These are phyloP conservation scores for Cercis canadensis DNA, from an alignment of 306 rosid species.

Conservation along the genomic window DNA sequence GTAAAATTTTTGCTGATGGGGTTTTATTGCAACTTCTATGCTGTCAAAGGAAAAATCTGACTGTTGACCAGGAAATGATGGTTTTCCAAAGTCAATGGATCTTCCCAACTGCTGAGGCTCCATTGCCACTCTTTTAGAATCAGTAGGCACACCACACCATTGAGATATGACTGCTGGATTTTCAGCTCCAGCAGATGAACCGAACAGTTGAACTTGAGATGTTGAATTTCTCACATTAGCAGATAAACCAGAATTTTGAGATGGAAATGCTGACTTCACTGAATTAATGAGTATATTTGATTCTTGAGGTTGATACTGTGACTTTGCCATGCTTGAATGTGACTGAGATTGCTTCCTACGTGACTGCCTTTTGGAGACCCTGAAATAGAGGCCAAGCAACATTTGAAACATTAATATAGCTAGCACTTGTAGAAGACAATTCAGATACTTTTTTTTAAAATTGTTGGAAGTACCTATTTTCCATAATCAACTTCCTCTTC, in stretches of 20 bases:
- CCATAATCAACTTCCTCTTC: conserved; percentile 44
- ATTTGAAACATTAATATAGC: neutral
- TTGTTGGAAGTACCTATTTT: conserved; percentile 52
- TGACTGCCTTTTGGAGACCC: conserved; percentile 57
- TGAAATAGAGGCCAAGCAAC: conserved; percentile 34
- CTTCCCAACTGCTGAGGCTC: conserved; percentile 21
- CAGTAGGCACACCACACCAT: neutral
- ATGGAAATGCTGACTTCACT: conserved; percentile 38
- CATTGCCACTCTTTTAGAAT: conserved; percentile 2
- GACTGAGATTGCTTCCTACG: conserved; percentile 43
- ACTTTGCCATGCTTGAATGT: conserved; percentile 29
- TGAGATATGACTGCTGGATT: conserved; percentile 9
- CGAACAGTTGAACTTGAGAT: conserved; percentile 31
- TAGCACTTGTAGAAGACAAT: conserved; percentile 3
- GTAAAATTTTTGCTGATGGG: neutral
- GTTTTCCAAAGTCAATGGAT: conserved; percentile 1
- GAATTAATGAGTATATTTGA: conserved; percentile 1
- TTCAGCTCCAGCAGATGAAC: conserved; percentile 5
- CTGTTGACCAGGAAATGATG: conserved; percentile 21
- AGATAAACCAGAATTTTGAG: conserved; percentile 11
- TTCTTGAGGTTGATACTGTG: conserved; percentile 36
- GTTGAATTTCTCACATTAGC: neutral
- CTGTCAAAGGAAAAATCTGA: neutral
- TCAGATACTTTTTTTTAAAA: neutral
- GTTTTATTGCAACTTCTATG: neutral